A percentile compares a stretch with the other conserved stretches of the same genome.
Conservation (phyloP, 2,329 filamentous ascomycete genomes). For the Trichoderma cornu-damae region DNA sequence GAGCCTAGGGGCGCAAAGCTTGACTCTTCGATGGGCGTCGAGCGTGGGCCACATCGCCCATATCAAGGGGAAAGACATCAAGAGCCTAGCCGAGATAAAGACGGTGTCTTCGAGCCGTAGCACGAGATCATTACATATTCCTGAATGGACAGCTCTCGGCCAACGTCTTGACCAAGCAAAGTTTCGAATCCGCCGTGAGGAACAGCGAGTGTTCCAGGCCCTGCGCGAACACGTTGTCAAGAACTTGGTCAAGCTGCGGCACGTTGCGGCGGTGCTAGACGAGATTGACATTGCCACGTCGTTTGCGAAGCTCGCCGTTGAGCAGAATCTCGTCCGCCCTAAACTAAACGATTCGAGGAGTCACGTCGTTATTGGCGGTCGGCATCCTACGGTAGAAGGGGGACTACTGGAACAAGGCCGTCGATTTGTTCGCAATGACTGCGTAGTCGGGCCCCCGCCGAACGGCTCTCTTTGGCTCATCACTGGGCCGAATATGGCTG, state of each 20-base stretch:
- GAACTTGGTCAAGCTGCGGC: conserved; percentile 78
- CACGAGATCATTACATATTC: conserved; percentile 77
- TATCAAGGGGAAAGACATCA: conserved; percentile 73
- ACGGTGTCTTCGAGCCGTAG: conserved; percentile 72
- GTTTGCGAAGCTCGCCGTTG: conserved; percentile 72
- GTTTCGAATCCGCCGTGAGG: conserved; percentile 74
- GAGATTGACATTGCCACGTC: conserved; percentile 87
- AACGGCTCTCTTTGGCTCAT: conserved; percentile 62
- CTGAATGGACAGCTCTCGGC: conserved; percentile 80
- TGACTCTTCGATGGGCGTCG: conserved; percentile 81
- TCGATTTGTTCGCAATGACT: conserved; percentile 81
- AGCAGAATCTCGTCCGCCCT: conserved; percentile 70
- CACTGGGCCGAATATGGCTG: conserved; percentile 94
- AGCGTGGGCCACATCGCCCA: conserved; percentile 87
- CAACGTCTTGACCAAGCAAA: conserved; percentile 72
- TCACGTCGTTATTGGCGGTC: conserved; percentile 76
- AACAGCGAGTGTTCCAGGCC: conserved; percentile 70
- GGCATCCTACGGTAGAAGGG: conserved; percentile 87
- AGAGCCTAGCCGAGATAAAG: conserved; percentile 31
- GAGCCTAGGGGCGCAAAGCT: conserved; percentile 55
- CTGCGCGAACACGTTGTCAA: conserved; percentile 72
- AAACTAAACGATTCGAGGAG: conserved; percentile 58
- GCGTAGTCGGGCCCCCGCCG: conserved; percentile 64
- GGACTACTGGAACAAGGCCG: conserved; percentile 75
- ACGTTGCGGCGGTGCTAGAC: conserved; percentile 86